Evolutionary conservation across 495 filamentous ascomycete genomes (phyloP).

Genomic region (Talaromyces trachyspermus): DNA sequence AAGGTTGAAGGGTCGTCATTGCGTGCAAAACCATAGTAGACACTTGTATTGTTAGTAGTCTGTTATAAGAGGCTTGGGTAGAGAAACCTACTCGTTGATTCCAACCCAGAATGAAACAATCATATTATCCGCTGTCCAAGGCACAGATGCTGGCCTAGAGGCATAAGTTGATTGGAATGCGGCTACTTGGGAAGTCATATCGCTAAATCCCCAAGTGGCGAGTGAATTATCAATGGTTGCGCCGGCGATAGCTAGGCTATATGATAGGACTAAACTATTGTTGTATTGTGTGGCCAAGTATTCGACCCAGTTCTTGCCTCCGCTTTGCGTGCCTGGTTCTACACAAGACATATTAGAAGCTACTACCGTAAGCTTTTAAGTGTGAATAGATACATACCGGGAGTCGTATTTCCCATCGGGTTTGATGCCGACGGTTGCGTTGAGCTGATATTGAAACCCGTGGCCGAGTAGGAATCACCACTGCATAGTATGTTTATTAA

Average conservation of each 20-base stretch:
- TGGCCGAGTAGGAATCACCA: slow-evolving; percentile 36
- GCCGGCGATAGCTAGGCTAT: slow-evolving; percentile 63
- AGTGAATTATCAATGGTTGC: slow-evolving; percentile 59
- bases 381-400: background rate
- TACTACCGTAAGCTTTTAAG: background rate
- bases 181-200: slow-evolving; percentile 25
- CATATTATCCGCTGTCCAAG: slow-evolving; percentile 47
- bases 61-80: background rate
- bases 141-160: slow-evolving; percentile 29
- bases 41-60: background rate
- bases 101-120: slow-evolving; percentile 63
- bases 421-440: slow-evolving; percentile 50
- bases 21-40: slow-evolving; percentile 3
- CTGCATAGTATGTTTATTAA: slow-evolving; percentile 16
- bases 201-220: slow-evolving; percentile 27
- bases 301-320: slow-evolving; percentile 62
- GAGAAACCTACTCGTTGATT: slow-evolving; percentile 50
- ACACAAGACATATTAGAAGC: slow-evolving; percentile 7
- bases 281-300: slow-evolving; percentile 60
- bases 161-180: slow-evolving; percentile 22
- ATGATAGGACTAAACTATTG: slow-evolving; percentile 48
- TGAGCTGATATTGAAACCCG: slow-evolving; percentile 51
- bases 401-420: slow-evolving; percentile 58
- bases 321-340: slow-evolving; percentile 28
- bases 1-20: slow-evolving; percentile 20